A percentile compares a stretch with the other conserved stretches of the same genome.
Conservation (phyloP, 768 basidiomycete genomes). For the Mrakia gelida region DNA sequence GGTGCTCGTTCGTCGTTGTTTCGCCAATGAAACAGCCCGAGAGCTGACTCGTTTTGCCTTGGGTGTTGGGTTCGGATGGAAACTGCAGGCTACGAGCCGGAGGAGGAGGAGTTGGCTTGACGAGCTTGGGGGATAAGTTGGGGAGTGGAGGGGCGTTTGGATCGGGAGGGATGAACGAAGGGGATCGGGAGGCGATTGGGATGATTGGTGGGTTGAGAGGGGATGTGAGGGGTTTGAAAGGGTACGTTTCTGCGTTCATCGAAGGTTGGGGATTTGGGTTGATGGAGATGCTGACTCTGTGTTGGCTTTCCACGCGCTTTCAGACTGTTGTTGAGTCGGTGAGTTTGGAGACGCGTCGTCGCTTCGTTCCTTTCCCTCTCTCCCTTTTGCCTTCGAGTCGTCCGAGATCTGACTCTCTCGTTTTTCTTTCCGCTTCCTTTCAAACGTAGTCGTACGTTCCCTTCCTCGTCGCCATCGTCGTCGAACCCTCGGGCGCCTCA, state of each 20-base stretch:
- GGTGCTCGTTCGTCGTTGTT: not conserved
- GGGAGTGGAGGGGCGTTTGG: not conserved
- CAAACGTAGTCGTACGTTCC: not conserved
- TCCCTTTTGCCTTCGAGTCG: not conserved
- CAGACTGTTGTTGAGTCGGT: slow-evolving; percentile 10
- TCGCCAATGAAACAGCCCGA: not conserved
- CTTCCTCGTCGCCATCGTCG: not conserved
- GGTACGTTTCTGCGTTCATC: not conserved
- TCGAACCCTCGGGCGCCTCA: not conserved
- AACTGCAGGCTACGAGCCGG: not conserved
- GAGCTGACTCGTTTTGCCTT: not conserved
- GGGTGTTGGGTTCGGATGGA: too few species aligned
- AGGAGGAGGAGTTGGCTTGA: slow-evolving; percentile 1
- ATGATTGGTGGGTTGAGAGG: slow-evolving; percentile 10
- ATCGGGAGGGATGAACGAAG: slow-evolving; percentile 6
- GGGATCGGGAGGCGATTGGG: slow-evolving; percentile 6
- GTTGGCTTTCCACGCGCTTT: not conserved
- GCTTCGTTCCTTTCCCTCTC: not conserved
- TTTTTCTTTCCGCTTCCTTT: not conserved
- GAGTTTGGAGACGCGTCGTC: not conserved
- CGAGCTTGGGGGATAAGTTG: slow-evolving; percentile 5
- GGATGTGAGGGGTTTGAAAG: slow-evolving; percentile 8
- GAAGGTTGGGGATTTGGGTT: not conserved
- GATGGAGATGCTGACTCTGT: not conserved
- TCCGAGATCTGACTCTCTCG: not conserved